Percentiles rank a stretch among this genome's conserved stretches.
Conservation (phyloP, 805 yeast genomes). For the Candida sanyiensis region DNA sequence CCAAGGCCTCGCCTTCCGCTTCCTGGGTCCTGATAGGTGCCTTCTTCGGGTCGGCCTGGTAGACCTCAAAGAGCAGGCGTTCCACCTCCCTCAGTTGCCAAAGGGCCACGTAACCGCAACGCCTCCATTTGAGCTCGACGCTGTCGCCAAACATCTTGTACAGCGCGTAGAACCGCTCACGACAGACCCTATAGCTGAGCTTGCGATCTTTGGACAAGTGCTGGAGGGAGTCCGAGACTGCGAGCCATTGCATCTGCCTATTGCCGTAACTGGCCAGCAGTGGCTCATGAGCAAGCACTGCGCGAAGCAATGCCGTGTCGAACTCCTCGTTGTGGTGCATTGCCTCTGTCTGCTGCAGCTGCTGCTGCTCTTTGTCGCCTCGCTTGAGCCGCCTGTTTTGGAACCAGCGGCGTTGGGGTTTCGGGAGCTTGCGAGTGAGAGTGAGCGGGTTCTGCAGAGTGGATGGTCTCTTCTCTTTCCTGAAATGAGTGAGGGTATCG, state of each 20-base stretch:
- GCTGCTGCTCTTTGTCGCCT: too few species aligned
- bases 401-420: too few species aligned
- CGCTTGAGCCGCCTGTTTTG: too few species aligned
- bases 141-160: slow-evolving; percentile 3
- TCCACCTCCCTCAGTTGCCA: neutral
- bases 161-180: slow-evolving; percentile 9
- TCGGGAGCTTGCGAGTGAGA: too few species aligned
- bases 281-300: slow-evolving; percentile 4
- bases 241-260: slow-evolving; percentile 5
- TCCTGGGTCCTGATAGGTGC: too few species aligned
- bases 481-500: neutral
- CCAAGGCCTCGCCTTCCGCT: too few species aligned
- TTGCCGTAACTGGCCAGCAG: slow-evolving; percentile 10
- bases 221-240: slow-evolving; percentile 1
- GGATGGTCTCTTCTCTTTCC: too few species aligned
- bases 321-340: slow-evolving; percentile 1
- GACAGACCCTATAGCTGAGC: slow-evolving; percentile 4
- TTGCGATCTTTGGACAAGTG: neutral
- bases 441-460: neutral
- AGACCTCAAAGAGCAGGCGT: slow-evolving; percentile 2
- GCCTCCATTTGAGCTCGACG: neutral
- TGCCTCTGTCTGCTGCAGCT: neutral
- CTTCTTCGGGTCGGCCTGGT: slow-evolving; percentile 4
- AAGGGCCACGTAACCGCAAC: neutral
- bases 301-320: neutral